Evolutionary conservation across 345 rosid species (phyloP).

Genomic region (Durio zibethinus): DNA sequence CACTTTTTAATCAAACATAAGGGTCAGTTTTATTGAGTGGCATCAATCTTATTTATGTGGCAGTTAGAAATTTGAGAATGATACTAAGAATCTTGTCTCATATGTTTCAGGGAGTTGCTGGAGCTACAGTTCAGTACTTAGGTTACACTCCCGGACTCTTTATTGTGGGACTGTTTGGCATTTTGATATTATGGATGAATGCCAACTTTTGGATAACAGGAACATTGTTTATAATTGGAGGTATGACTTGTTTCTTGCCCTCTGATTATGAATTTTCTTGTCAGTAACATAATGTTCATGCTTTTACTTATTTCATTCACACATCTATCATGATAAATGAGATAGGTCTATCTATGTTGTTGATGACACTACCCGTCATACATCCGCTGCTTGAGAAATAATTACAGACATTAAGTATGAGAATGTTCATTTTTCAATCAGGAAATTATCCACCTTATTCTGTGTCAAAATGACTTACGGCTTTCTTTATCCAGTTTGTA

Average conservation of each 20-base stretch:
- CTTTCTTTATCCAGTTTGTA: not conserved
- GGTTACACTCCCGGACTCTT: conserved; percentile 97
- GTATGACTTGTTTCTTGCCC: conserved; percentile 39
- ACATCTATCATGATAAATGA: not conserved
- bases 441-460: not conserved
- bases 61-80: not conserved
- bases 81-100: conserved; percentile 11
- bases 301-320: not conserved
- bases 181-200: conserved; percentile 89
- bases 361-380: not conserved
- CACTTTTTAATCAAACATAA: not conserved
- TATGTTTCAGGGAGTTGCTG: conserved; percentile 79
- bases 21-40: not conserved
- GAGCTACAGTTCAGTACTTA: conserved; percentile 71
- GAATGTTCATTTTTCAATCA: not conserved
- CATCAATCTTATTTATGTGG: not conserved
- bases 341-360: not conserved
- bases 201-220: conserved; percentile 99
- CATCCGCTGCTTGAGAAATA: not conserved
- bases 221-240: conserved; percentile 88
- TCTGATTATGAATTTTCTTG: not conserved
- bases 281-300: not conserved
- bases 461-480: not conserved
- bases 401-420: not conserved
- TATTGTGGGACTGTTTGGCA: conserved; percentile 80